Evolutionary conservation across 768 basidiomycete genomes (phyloP), one percentile per base, ranked within the genome.

Genomic region (Leccinum ochraceum): DNA sequence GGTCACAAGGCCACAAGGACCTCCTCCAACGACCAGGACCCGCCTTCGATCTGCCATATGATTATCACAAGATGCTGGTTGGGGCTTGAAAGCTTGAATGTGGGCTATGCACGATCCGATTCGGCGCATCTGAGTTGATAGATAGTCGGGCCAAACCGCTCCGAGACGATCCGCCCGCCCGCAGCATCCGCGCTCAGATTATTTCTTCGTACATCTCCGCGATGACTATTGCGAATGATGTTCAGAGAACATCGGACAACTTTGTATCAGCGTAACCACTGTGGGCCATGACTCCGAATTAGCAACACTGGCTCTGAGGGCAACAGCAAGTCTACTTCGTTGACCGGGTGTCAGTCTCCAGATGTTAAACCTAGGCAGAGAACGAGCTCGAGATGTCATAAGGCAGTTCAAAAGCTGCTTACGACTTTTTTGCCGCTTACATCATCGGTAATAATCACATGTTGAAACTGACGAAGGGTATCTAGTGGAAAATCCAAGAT

Each of bases 21-120:
- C 83, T 1, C 77, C 81, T 14, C 82, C 81, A 22, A 84, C 70
- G 56, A 84, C 64, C 10, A 84, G 74, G 37, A 81, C 55, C 2
- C 68, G 60, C 48, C 37, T 65, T 24, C 62, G 55, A 6, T 36
- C 46, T 30, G 14, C 24, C 59, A 60, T 61, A 34, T 37, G 32
- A 58, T 24, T 9, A 22, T 24, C 11, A 49, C 48, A 11, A 49
- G 14, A 24, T 46, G 44, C 11, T 13, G 44, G 24, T 49, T 48
- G 24, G 10, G 34, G 4, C 34, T 34, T 34, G 34, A 34, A 48
- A 32, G 37, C 39, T n/a, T n/a, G 42, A 10, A n/a, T n/a, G 24
- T 24, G 16, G 32, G 16, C 24, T 51, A n/a, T 37, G 17, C 46
- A 56, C 20, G 6, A 6, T 57, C 28, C 54, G 9, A 34, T 58